Conservation (phyloP, 139 green algal genomes). For the Auxenochlorella pyrenoidosa region DNA sequence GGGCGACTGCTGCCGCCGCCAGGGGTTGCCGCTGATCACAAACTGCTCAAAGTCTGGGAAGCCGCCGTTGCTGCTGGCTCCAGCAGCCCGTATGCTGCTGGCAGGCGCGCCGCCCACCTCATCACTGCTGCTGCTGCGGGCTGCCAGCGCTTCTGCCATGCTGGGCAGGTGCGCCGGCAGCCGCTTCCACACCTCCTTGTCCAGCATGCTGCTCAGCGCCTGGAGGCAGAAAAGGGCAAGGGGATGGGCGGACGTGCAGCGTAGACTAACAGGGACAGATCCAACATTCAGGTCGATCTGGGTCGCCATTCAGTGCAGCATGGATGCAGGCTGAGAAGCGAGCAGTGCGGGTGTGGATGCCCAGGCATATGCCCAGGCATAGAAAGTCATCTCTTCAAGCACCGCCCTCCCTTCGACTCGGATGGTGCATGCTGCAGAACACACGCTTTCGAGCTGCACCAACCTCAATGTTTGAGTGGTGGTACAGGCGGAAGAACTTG, state of each 20-base stretch:
- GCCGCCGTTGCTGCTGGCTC: not conserved
- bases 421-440: not conserved
- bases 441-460: not conserved
- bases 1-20: conserved; percentile 40
- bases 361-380: too few species aligned
- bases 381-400: too few species aligned
- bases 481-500: conserved; percentile 59
- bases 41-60: conserved; percentile 39
- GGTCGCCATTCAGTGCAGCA: too few species aligned
- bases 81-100: not conserved
- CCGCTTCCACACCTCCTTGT: conserved; percentile 63
- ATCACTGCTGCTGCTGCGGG: not conserved
- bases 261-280: too few species aligned
- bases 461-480: conserved; percentile 60
- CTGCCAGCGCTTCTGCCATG: conserved; percentile 11
- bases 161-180: conserved; percentile 47
- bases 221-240: not conserved
- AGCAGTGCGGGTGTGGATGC: too few species aligned
- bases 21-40: conserved; percentile 53
- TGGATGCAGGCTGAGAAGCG: too few species aligned
- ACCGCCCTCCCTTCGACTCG: not conserved
- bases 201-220: conserved; percentile 59
- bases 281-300: too few species aligned
- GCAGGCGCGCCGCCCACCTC: not conserved
- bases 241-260: too few species aligned